Conservation (phyloP, 1,284 basidiomycete genomes). For the Neonothopanus nambi region DNA sequence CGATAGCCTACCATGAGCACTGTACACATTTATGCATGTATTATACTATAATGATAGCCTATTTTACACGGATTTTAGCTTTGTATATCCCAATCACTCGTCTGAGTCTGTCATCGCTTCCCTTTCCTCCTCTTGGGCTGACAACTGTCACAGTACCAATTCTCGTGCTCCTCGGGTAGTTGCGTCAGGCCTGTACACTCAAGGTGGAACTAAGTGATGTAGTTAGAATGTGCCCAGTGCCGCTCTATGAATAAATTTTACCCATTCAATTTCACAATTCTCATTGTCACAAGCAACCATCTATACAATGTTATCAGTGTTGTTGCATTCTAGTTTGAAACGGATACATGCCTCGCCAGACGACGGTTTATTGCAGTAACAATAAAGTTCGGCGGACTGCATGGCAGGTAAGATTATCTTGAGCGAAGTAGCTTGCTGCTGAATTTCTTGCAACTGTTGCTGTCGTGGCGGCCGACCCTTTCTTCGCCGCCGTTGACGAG, state of each 20-base stretch:
- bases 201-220: conserved; percentile 63
- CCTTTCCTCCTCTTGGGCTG: conserved; percentile 25
- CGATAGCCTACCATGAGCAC: too few species aligned
- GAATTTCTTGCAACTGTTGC: conserved; percentile 6
- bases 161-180: conserved; percentile 55
- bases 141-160: conserved; percentile 78
- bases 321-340: conserved; percentile 12
- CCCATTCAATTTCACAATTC: conserved; percentile 77
- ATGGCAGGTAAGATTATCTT: conserved; percentile 43
- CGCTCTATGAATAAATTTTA: conserved; percentile 33
- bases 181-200: conserved; percentile 65
- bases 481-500: conserved; percentile 9
- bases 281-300: conserved; percentile 83
- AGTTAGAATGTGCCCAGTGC: conserved; percentile 11
- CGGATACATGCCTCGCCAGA: conserved; percentile 5
- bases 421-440: conserved; percentile 25
- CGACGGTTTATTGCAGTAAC: conserved; percentile 11
- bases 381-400: conserved; percentile 7
- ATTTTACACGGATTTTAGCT: too few species aligned
- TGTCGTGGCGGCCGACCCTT: conserved; percentile 21
- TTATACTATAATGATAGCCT: too few species aligned
- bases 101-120: background rate
- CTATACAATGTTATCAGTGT: conserved; percentile 35
- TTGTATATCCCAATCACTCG: too few species aligned
- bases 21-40: too few species aligned